A percentile compares a stretch with the other conserved stretches of the same genome.
These are phyloP conservation scores for Canavalia gladiata DNA, from an alignment of 306 rosid genomes.

Conservation along the genomic window DNA sequence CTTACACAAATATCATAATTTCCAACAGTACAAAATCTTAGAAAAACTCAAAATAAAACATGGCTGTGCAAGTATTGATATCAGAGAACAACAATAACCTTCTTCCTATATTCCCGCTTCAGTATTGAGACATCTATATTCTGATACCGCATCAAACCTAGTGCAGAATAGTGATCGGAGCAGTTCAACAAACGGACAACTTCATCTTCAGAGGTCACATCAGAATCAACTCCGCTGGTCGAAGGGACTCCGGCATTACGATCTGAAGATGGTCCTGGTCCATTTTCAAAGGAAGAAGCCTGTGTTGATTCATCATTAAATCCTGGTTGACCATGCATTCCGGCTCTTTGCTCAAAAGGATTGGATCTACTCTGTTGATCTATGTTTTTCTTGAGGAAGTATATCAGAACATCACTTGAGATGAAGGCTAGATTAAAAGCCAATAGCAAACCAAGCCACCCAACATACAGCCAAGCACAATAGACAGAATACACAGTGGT, in stretches of 20 bases:
- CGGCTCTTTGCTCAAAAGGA: constrained; percentile 72
- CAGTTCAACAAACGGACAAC: constrained; percentile 89
- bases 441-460: constrained; percentile 87
- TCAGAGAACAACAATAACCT: constrained; percentile 63
- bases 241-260: constrained; percentile 86
- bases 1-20: constrained; percentile 16
- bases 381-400: constrained; percentile 81
- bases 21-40: constrained; percentile 40
- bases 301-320: constrained; percentile 70
- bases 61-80: constrained; percentile 40
- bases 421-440: constrained; percentile 86
- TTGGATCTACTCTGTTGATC: constrained; percentile 75
- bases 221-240: constrained; percentile 86
- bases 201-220: constrained; percentile 92
- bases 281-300: constrained; percentile 72
- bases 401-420: constrained; percentile 85
- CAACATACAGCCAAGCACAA: constrained; percentile 88
- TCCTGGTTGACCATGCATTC: constrained; percentile 78
- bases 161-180: constrained; percentile 84
- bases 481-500: constrained; percentile 81
- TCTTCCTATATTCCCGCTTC: constrained; percentile 94
- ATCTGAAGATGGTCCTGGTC: constrained; percentile 69
- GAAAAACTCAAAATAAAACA: constrained; percentile 34
- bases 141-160: constrained; percentile 84
- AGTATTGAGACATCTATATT: constrained; percentile 73